Evolutionary conservation across 2,329 filamentous ascomycete species (phyloP).

Genomic region (Epichloe bromicola): DNA sequence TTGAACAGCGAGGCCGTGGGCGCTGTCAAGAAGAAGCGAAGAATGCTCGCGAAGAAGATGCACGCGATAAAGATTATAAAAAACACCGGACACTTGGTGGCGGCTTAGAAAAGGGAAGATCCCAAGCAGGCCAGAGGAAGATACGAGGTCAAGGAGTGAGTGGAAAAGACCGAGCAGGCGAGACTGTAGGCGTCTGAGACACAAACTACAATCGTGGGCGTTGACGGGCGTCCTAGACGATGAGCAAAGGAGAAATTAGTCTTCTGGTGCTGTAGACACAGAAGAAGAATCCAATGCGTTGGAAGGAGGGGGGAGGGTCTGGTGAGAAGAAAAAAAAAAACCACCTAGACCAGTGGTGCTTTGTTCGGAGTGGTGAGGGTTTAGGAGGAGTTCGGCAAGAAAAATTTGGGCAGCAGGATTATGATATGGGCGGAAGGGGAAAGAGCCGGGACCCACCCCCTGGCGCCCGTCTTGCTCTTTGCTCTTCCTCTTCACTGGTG

Average conservation of each 20-base stretch:
- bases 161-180: constrained; percentile 14
- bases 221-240: constrained; percentile 13
- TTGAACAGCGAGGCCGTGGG: not conserved
- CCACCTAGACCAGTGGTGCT: constrained; percentile 21
- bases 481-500: not conserved
- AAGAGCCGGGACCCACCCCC: constrained; percentile 9
- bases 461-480: not conserved
- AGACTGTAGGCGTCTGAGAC: constrained; percentile 12
- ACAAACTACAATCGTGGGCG: constrained; percentile 19
- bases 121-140: constrained; percentile 11
- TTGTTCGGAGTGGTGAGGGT: constrained; percentile 23
- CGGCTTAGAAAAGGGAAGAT: constrained; percentile 11
- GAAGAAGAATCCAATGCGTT: constrained; percentile 20
- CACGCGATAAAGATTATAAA: constrained; percentile 4
- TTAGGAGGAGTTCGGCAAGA: constrained; percentile 22
- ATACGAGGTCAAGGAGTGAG: constrained; percentile 18
- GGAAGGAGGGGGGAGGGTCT: constrained; percentile 19
- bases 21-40: constrained; percentile 4
- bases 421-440: constrained; percentile 20
- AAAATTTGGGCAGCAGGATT: constrained; percentile 25
- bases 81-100: constrained; percentile 9
- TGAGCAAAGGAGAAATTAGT: constrained; percentile 15
- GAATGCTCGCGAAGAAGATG: constrained; percentile 4
- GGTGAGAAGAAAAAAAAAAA: constrained; percentile 17
- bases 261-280: constrained; percentile 20